Evolutionary conservation across 352 stramenopile genomes (phyloP).

Genomic region (Ochromonadaceae sp.): DNA sequence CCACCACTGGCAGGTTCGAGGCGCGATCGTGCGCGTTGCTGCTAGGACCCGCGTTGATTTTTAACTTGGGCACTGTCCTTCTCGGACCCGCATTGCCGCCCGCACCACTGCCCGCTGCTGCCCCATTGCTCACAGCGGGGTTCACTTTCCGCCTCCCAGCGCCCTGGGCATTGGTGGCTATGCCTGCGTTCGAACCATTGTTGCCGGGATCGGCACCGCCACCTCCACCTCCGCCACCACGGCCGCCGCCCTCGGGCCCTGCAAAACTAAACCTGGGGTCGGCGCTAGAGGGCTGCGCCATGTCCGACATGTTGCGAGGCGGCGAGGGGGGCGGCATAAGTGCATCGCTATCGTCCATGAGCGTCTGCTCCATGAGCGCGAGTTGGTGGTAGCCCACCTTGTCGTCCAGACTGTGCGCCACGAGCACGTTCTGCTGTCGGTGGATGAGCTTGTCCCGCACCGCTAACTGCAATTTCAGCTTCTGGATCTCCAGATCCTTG

Average conservation of each 20-base stretch:
- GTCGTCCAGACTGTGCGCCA: constrained; percentile 33
- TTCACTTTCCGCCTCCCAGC: too few relatives aligned
- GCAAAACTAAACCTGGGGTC: too few relatives aligned
- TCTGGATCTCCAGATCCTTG: constrained; percentile 45
- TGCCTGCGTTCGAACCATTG: neutral
- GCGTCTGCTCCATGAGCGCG: constrained; percentile 27
- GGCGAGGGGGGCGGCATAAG: constrained; percentile 16
- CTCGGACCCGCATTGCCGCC: too few relatives aligned
- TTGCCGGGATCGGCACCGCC: neutral
- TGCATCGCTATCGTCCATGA: constrained; percentile 32
- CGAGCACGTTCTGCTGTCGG: constrained; percentile 37
- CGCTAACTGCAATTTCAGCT: constrained; percentile 31
- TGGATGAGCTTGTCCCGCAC: constrained; percentile 44
- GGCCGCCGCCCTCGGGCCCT: too few relatives aligned
- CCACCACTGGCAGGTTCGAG: too few relatives aligned
- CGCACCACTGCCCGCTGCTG: too few relatives aligned
- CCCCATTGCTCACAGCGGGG: too few relatives aligned
- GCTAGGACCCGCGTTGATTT: too few relatives aligned
- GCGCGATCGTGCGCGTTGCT: too few relatives aligned
- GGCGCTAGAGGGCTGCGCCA: too few relatives aligned
- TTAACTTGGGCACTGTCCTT: too few relatives aligned
- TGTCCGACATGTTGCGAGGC: constrained; percentile 1
- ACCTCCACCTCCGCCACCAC: neutral
- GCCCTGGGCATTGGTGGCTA: neutral
- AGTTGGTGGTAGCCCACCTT: constrained; percentile 30